These are phyloP conservation scores for Blastocystis sp. DNA, from an alignment of 352 stramenopile genomes.

Conservation along the genomic window DNA sequence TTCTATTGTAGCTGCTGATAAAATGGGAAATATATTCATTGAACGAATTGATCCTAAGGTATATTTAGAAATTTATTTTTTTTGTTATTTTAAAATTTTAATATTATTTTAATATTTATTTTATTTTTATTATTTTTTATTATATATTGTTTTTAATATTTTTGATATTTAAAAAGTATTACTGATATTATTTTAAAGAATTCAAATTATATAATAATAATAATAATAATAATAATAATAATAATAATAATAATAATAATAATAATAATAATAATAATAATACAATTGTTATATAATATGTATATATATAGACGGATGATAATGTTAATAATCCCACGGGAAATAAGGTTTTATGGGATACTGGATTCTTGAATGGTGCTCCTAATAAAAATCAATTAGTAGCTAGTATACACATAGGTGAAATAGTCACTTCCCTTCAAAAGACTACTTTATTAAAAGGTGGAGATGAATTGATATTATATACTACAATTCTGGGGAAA, in stretches of 20 bases:
- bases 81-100: slow-evolving; percentile 53
- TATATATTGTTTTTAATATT: too few species aligned
- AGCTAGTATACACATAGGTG: slow-evolving; percentile 83
- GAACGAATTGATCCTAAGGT: slow-evolving; percentile 60
- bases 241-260: slow-evolving; percentile 43
- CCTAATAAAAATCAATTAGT: slow-evolving; percentile 81
- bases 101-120: too few species aligned
- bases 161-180: background rate
- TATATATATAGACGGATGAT: slow-evolving; percentile 61
- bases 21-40: slow-evolving; percentile 95
- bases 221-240: too few species aligned
- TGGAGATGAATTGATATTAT: slow-evolving; percentile 81
- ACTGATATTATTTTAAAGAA: background rate
- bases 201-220: too few species aligned
- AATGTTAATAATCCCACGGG: slow-evolving; percentile 80
- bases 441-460: slow-evolving; percentile 77
- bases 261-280: too few species aligned
- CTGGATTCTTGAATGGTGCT: slow-evolving; percentile 61
- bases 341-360: slow-evolving; percentile 82
- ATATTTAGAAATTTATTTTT: too few species aligned
- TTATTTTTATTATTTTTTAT: too few species aligned
- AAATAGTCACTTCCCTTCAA: slow-evolving; percentile 87
- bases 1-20: slow-evolving; percentile 85
- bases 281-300: too few species aligned
- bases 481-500: slow-evolving; percentile 77